phyloP scores from a whole-genome alignment of 805 yeast genomes.

The Wickerhamiella cacticola region DNA sequence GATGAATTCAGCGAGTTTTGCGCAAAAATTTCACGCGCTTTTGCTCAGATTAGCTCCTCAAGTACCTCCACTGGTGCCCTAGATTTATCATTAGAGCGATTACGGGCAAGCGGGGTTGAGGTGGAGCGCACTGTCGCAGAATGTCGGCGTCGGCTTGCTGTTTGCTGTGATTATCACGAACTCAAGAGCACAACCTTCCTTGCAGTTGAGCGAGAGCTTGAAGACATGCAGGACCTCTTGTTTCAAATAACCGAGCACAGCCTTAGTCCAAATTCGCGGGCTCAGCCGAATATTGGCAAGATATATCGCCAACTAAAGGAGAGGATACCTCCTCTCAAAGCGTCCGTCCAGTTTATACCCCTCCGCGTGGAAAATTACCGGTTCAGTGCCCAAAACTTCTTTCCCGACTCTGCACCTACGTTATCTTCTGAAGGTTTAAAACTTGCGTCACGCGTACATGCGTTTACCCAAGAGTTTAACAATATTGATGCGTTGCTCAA shows the following conservation, averaged over 20 bases:
- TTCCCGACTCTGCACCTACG: neutral
- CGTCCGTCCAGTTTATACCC: conserved; percentile 12
- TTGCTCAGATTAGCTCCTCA: neutral
- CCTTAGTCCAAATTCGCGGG: neutral
- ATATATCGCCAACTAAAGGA: neutral
- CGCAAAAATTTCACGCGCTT: conserved; percentile 9
- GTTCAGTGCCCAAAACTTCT: conserved; percentile 1
- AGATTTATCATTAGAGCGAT: neutral
- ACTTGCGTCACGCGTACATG: neutral
- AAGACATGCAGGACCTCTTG: neutral
- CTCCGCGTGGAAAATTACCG: conserved; percentile 11
- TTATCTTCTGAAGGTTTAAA: neutral
- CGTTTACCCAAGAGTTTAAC: neutral
- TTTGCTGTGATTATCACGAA: conserved; percentile 11
- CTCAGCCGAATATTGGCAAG: neutral
- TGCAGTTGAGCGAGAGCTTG: conserved; percentile 10
- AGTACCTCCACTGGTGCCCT: neutral
- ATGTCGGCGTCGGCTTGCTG: conserved; percentile 1
- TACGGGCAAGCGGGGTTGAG: neutral
- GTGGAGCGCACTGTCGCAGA: neutral
- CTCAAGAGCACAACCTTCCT: neutral
- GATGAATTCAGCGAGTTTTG: conserved; percentile 6
- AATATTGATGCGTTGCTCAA: conserved; percentile 1
- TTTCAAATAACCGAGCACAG: conserved; percentile 6
- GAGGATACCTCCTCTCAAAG: conserved; percentile 10